These are phyloP conservation scores for Naganishia onofrii DNA, from an alignment of 768 basidiomycete genomes.

Conservation along the genomic window DNA sequence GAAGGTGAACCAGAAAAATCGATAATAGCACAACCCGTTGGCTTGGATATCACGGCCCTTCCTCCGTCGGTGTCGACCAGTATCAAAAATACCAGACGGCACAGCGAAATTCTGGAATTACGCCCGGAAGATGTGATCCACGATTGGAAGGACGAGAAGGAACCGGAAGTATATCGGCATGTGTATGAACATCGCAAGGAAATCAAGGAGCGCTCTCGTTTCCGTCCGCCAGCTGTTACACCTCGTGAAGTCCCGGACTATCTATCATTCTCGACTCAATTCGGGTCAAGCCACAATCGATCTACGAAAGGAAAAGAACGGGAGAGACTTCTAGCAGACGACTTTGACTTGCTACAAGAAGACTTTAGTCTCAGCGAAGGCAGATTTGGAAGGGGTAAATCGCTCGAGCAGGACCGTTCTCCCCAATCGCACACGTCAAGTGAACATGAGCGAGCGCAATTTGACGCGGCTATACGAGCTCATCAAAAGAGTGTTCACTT, in stretches of 20 bases:
- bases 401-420: not conserved
- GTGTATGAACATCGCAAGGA: conserved; percentile 16
- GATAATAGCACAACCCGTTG: not conserved
- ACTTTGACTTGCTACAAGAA: conserved; percentile 2
- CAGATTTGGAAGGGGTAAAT: not conserved
- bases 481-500: conserved; percentile 2
- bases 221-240: not conserved
- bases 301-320: not conserved
- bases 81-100: not conserved
- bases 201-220: conserved; percentile 2
- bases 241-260: not conserved
- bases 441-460: conserved; percentile 1
- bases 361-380: conserved; percentile 3
- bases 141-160: conserved; percentile 8
- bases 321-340: conserved; percentile 3
- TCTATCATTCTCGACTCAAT: not conserved
- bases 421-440: not conserved
- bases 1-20: not conserved
- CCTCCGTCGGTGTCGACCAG: not conserved
- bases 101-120: not conserved
- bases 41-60: not conserved
- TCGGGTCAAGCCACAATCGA: not conserved
- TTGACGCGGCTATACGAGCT: conserved; percentile 13
- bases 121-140: not conserved
- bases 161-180: not conserved